Evolutionary conservation across 495 filamentous ascomycete genomes (phyloP), one percentile per base, ranked within the genome.

Genomic region (Hyaloscypha finlandica): DNA sequence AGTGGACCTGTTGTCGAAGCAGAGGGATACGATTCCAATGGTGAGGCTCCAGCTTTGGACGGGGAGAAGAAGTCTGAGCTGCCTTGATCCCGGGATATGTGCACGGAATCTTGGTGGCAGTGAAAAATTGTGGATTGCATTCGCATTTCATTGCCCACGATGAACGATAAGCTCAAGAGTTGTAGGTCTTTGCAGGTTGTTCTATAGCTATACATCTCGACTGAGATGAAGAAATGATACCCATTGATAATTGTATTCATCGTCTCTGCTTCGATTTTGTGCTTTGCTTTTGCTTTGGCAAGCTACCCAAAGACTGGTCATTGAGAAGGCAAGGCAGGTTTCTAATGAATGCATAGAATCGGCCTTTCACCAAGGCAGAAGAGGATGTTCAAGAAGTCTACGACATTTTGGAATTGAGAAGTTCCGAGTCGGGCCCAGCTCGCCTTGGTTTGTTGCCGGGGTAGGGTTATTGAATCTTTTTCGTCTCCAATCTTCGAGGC

Each of bases 1-100:
- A 79, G 72, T 9, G 85, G 85, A 2, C 85, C 85, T 0, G 69
- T 83, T 31, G 72, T 79, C 66, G 80, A 83, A 54, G 64, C 66
- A 6, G 73, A 77, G 19, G 74, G 76, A 16, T 72, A 75, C 33
- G 65, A 66, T 31, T 60, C 58, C 59, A 60, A 64, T 6, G 51
- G 20, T 5, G 42, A 33, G 16, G 6, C 33, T 25, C 45, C 48
- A 48, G n/a, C 20, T 2, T 61, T 12, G 20, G 52, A 63, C 22
- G 61, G 52, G 48, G 45, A 35, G 42, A n/a, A 35, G 20, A 33
- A 31, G 8, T 4, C 20, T n/a, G 35, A 53, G 22, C 54, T 30
- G 59, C 2, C 16, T 32, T 59, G 59, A 56, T 6, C 22, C 6
- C 8, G 53, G 6, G 0, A 32, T 32, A 32, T n/a, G 8, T 9